Base-by-base conservation (phyloP, 441 rosid genomes). In the Kokia cookei region DNA sequence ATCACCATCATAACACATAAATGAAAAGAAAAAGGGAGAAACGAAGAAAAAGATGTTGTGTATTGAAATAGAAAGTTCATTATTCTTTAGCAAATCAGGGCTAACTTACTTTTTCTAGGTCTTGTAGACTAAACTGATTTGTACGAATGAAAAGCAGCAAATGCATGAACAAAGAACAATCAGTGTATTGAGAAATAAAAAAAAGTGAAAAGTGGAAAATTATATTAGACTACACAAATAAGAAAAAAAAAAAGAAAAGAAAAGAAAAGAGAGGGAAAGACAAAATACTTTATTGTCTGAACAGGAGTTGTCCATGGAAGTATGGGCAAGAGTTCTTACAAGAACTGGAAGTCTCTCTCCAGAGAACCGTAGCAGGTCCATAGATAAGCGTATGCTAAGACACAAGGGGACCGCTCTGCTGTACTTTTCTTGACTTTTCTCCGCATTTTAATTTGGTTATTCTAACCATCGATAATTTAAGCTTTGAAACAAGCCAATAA, bases 361-460 rank as follows among this genome's bases (percentile, higher is more conserved):
- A 67, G 32, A 69, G 48, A 55, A 32, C 65, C 71, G 67, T 27
- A 59, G 6, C 55, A 69, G 74, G 40, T 70, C 63, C 73, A 58
- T 35, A 27, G 72, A 77, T 69, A 77, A 77, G 69, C 57, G 15
- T 19, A 19, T 48, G 73, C 59, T 26, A 40, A 11, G 11, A 60
- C 57, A 19, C 37, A 65, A 73, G 73, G 81, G 87, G 73, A 76
- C 85, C 82, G 69, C 77, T 37, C 50, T 64, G 47, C 63, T 75
- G 77, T 70, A 48, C 65, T 32, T 63, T 72, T 67, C 15, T 67
- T 50, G 54, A 55, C 55, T 14, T 73, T 78, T 78, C 66, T 65
- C 79, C 29, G 11, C 74, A 35, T 32, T 71, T 75, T 47, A 64
- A 64, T 54, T 43, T 12, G 82, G 77, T 75, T 73, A 76, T 77